Conservation (phyloP, 371 early-diverging fungal species). For the Zopfochytrium polystomum region DNA sequence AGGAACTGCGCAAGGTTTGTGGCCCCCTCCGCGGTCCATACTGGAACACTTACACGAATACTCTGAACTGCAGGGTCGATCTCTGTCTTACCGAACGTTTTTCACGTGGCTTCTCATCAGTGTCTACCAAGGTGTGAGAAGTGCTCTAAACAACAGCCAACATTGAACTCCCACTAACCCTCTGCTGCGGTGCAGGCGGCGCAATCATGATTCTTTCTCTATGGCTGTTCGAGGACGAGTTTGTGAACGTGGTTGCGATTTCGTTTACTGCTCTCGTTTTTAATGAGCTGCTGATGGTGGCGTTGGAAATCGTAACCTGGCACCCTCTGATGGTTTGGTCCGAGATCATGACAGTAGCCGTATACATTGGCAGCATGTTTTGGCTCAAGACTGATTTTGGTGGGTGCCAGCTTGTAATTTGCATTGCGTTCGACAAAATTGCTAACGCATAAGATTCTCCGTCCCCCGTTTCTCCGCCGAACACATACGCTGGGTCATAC, state of each 20-base stretch:
- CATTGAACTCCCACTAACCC: neutral
- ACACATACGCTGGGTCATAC: too few relatives aligned
- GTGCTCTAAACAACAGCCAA: constrained; percentile 25
- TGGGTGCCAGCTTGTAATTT: constrained; percentile 28
- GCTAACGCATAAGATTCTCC: too few relatives aligned
- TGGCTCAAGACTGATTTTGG: constrained; percentile 87
- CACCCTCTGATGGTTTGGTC: constrained; percentile 83
- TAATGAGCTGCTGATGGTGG: constrained; percentile 98
- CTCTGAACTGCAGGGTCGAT: constrained; percentile 60
- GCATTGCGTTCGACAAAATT: too few relatives aligned
- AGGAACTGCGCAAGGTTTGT: constrained; percentile 82
- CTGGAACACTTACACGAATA: neutral
- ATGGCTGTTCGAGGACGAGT: constrained; percentile 91
- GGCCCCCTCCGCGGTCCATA: neutral
- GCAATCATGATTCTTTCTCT: constrained; percentile 95
- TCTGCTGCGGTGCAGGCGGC: constrained; percentile 53
- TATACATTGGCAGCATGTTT: constrained; percentile 87
- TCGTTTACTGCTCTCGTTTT: constrained; percentile 95
- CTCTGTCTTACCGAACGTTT: constrained; percentile 89
- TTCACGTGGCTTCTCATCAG: constrained; percentile 92
- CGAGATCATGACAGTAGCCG: constrained; percentile 72
- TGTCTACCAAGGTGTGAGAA: constrained; percentile 81
- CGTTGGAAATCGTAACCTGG: constrained; percentile 90
- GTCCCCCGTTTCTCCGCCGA: too few relatives aligned
- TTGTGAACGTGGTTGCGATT: constrained; percentile 93